phyloP scores from a whole-genome alignment of 805 yeast species.

The Starmerella bacillaris region DNA sequence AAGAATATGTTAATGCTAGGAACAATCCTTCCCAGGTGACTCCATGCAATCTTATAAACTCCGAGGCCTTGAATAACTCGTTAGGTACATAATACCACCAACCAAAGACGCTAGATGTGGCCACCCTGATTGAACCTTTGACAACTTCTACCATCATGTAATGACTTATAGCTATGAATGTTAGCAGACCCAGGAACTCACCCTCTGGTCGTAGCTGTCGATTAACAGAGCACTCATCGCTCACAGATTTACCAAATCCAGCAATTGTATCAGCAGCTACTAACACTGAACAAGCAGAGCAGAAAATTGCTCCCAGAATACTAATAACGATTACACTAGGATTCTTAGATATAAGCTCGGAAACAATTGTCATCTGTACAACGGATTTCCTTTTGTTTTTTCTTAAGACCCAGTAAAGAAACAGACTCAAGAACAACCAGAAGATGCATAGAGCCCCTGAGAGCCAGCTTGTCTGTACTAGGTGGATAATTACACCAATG shows the following conservation, averaged over 20 bases:
- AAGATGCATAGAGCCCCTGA: constrained; percentile 62
- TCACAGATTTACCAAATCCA: constrained; percentile 55
- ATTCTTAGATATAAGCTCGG: constrained; percentile 54
- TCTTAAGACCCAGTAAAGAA: constrained; percentile 57
- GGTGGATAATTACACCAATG: constrained; percentile 60
- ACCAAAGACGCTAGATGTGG: constrained; percentile 71
- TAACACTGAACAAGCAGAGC: constrained; percentile 46
- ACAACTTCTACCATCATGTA: constrained; percentile 69
- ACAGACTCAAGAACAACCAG: constrained; percentile 46
- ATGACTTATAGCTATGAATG: constrained; percentile 66
- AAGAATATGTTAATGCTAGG: constrained; percentile 67
- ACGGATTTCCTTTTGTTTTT: constrained; percentile 58
- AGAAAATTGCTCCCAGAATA: constrained; percentile 37
- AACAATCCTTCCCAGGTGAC: constrained; percentile 41
- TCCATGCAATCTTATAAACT: background rate
- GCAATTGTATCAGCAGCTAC: constrained; percentile 56
- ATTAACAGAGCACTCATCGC: constrained; percentile 26
- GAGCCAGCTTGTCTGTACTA: constrained; percentile 50
- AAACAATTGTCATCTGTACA: constrained; percentile 47
- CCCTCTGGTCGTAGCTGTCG: constrained; percentile 24
- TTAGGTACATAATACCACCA: constrained; percentile 74
- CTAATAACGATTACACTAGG: constrained; percentile 54
- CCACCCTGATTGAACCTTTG: constrained; percentile 61
- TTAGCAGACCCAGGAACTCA: constrained; percentile 47
- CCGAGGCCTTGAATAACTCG: constrained; percentile 12